Evolutionary conservation across 2,329 filamentous ascomycete genomes (phyloP), one percentile per base, ranked within the genome.

Genomic region (Bipolaris zeicola): DNA sequence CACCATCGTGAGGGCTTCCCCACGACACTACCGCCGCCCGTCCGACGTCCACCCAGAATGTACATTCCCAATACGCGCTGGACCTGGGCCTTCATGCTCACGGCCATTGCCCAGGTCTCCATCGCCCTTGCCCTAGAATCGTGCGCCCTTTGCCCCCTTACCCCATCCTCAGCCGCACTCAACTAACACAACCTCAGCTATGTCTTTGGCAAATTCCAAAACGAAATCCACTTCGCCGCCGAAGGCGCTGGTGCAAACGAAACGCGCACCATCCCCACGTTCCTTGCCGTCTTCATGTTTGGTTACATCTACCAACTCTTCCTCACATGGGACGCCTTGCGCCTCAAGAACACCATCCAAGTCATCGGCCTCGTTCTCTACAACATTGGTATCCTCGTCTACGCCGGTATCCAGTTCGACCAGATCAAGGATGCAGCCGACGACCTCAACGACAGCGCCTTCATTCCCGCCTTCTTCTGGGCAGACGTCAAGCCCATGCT

Each of bases 291-390:
- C 44, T 96, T 98, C 81, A 96, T 97, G 76, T 97, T 99, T 76
- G 95, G 92, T 59, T 98, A 96, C 79, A 77, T 99, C 55, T 99
- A 98, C 79, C 88, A 96, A 73, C 80, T 98, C 31, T 80, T 96
- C 26, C 82, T 99, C 50, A 90, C 95, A 11, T 98, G 92, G 84
- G 95, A 99, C 80, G 95, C 94, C 14, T 82, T 99, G 56, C 88
- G 92, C 61, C 83, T 94, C 73, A 97, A 97, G 78, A 99, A 99
- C 79, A 99, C 95, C 10, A 99, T 99, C 82, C 95, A 99, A 77
- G 85, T 98, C 74, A 98, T 99, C 67, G 95, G 95, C 42, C 84
- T 99, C 28, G 96, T 94, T 78, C 80, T 96, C 55, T 95, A 95
- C 79, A 98, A 99, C 77, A 78, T 95, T 31, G 94, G 92, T 38